Base-by-base conservation (phyloP, 257 asterid genomes). In the Solanum piurae region DNA sequence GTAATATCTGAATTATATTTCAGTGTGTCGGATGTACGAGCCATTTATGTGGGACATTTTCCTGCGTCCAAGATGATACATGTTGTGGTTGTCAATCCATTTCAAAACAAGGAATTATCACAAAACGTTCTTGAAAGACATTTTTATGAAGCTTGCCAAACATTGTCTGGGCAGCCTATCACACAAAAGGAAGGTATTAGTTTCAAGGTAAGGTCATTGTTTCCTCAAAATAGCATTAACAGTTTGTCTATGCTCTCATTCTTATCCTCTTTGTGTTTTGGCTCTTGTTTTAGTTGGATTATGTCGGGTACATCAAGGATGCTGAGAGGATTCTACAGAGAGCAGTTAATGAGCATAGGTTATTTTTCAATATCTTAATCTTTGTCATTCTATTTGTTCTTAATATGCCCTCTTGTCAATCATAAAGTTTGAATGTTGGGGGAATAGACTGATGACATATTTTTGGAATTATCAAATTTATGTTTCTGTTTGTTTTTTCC, bases 11-110 rank as follows among this genome's bases (percentile, higher is more conserved):
- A 60, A 83, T 87, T 90, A 18, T 87, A 85, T 90, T 92, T 88
- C 98, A 97, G 99, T 89, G 87, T 92, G 90, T 95, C 95, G 18
- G 99, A 97, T 87, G 92, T 93, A 86, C 94, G 99, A 92, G 99
- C 98, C 83, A 93, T 94, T 87, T 97, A 92, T 83, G 92, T 97
- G 90, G 95, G 93, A 83, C 94, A 93, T 92, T 97, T 97, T 89
- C 98, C 98, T 87, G 91, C 93, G 42, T 95, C 99, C 80, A 91
- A 91, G 90, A 92, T 91, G 90, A 90, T 96, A 87, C 93, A 90
- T 87, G 96, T 90, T 49, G 92, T 95, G 93, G 99, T 96, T 89
- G 99, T 92, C 85, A 97, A 95, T 89, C 99, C 98, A 90, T 95
- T 94, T 92, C 98, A 90, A 83, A 94, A 95, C 89, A 97, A 93